A percentile compares a stretch with the other conserved stretches of the same genome.
phyloP scores from a whole-genome alignment of 495 filamentous ascomycete species.

The Diplogelasinospora grovesii region DNA sequence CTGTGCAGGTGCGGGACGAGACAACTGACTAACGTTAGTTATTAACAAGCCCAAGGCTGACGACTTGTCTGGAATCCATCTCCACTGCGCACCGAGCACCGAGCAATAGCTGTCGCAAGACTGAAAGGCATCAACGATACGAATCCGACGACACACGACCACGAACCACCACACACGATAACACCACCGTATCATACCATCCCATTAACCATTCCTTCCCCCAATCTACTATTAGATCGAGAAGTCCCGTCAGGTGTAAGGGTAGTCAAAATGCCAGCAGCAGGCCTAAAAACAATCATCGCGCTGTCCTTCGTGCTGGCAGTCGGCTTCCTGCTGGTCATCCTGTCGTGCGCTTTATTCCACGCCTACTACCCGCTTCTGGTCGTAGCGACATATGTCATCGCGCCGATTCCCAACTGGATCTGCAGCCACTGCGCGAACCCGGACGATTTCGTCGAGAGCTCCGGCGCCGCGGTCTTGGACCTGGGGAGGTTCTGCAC shows the following conservation, averaged over 20 bases:
- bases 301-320: constrained; percentile 97
- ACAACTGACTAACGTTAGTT: too few species aligned
- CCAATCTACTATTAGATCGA: constrained; percentile 1
- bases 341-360: constrained; percentile 93
- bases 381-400: constrained; percentile 89
- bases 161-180: too few species aligned
- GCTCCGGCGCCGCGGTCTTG: constrained; percentile 66
- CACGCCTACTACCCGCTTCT: constrained; percentile 87
- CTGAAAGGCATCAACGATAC: too few species aligned
- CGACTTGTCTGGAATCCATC: too few species aligned
- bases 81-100: too few species aligned
- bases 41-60: too few species aligned
- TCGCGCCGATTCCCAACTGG: constrained; percentile 94
- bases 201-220: neutral
- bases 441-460: constrained; percentile 96
- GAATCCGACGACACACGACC: too few species aligned
- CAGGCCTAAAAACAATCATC: constrained; percentile 97
- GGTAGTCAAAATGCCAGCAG: constrained; percentile 66
- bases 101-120: too few species aligned
- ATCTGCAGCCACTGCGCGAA: constrained; percentile 81
- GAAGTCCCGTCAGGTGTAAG: constrained; percentile 4
- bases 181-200: too few species aligned
- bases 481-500: constrained; percentile 94
- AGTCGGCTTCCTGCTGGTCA: constrained; percentile 97
- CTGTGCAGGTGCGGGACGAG: too few species aligned